phyloP scores from a whole-genome alignment of 2,329 filamentous ascomycete species.

The Keithomyces neogunnii region DNA sequence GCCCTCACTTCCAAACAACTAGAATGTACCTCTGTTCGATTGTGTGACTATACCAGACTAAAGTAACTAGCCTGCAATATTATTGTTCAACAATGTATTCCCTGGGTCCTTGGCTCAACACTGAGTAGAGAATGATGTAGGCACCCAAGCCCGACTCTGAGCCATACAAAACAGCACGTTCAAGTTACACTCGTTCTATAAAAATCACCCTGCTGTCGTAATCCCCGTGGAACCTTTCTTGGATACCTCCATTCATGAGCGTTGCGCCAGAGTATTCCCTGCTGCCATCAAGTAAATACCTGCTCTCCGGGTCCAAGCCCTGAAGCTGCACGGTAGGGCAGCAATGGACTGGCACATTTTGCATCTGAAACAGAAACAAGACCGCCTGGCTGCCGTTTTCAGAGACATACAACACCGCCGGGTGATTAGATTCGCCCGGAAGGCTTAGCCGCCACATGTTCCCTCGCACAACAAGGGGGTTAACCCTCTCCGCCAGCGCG shows the following conservation, averaged over 20 bases:
- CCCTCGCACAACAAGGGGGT: slow-evolving; percentile 49
- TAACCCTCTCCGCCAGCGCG: slow-evolving; percentile 44
- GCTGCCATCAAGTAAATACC: slow-evolving; percentile 44
- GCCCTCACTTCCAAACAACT: no score
- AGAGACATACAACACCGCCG: slow-evolving; percentile 50
- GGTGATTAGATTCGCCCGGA: slow-evolving; percentile 52
- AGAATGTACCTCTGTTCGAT: no score
- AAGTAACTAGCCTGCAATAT: no score
- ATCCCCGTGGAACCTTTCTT: slow-evolving; percentile 41
- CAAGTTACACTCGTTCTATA: slow-evolving; percentile 25
- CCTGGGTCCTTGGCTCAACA: no score
- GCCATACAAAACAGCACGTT: no score
- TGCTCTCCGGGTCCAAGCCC: slow-evolving; percentile 45
- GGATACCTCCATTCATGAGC: slow-evolving; percentile 54
- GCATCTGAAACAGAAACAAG: slow-evolving; percentile 53
- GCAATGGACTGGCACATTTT: slow-evolving; percentile 39
- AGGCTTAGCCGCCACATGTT: slow-evolving; percentile 51
- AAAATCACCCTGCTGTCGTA: slow-evolving; percentile 50
- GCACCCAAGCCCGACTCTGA: no score
- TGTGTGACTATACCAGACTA: no score
- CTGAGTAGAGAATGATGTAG: no score
- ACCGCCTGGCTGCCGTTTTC: slow-evolving; percentile 39
- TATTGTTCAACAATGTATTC: no score
- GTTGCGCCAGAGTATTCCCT: slow-evolving; percentile 47
- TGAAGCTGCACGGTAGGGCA: slow-evolving; percentile 43